These are phyloP conservation scores for Fusarium xylarioides DNA, from an alignment of 2,329 filamentous ascomycete species.

Conservation along the genomic window DNA sequence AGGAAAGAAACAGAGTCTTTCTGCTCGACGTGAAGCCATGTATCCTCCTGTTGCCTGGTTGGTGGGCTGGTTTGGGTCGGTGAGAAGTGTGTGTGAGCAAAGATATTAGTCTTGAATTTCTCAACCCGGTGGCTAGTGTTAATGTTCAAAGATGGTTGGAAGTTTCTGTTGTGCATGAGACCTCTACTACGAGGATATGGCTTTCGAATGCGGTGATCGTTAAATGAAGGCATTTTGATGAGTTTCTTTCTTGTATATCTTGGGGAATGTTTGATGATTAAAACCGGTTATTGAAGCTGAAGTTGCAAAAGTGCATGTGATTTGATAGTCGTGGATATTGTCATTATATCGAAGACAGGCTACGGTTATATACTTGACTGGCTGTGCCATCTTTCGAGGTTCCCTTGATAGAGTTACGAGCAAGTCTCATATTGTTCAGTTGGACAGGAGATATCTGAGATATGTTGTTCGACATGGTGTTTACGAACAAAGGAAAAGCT, in stretches of 20 bases:
- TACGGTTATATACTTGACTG: background rate
- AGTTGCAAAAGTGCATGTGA: background rate
- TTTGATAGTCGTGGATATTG: background rate
- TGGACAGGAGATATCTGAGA: background rate
- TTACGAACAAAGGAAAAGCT: background rate
- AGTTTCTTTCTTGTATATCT: background rate
- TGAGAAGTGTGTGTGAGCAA: slow-evolving; percentile 1
- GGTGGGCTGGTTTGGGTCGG: background rate
- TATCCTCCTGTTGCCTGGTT: background rate
- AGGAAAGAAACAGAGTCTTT: background rate
- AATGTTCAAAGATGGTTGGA: background rate
- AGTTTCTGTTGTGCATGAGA: background rate
- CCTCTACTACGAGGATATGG: background rate
- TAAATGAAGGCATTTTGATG: background rate
- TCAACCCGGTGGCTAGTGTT: background rate
- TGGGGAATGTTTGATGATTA: background rate
- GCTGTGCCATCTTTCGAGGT: background rate
- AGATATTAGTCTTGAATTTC: background rate
- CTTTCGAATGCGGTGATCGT: background rate
- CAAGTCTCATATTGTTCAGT: background rate
- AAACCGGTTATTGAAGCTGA: background rate
- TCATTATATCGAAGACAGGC: background rate
- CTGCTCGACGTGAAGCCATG: background rate
- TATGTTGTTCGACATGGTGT: background rate
- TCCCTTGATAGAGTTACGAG: background rate